These are phyloP conservation scores for Fusarium dlaminii DNA, from an alignment of 2,329 filamentous ascomycete genomes.

Conservation along the genomic window DNA sequence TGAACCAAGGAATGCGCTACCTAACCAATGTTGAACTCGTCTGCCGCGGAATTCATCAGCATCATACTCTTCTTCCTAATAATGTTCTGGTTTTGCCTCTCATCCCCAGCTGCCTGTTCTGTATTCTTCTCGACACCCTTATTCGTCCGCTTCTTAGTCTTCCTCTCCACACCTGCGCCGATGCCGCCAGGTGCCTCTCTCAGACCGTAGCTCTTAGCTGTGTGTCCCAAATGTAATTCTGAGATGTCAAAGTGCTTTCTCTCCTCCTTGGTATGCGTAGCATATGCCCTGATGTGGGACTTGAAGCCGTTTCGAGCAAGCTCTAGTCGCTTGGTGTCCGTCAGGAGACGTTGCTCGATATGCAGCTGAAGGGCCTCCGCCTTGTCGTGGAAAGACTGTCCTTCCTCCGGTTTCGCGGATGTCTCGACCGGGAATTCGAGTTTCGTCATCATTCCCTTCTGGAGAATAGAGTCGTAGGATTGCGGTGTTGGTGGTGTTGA, in stretches of 20 bases:
- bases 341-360: slow-evolving; percentile 66
- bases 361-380: slow-evolving; percentile 69
- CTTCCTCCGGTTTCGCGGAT: slow-evolving; percentile 57
- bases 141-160: slow-evolving; percentile 53
- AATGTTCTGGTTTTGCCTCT: slow-evolving; percentile 52
- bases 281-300: slow-evolving; percentile 92
- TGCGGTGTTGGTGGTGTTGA: slow-evolving; percentile 60
- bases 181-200: slow-evolving; percentile 90
- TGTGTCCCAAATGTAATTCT: slow-evolving; percentile 87
- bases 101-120: slow-evolving; percentile 48
- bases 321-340: slow-evolving; percentile 76
- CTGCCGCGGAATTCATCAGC: slow-evolving; percentile 70
- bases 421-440: slow-evolving; percentile 78
- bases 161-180: slow-evolving; percentile 63
- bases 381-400: slow-evolving; percentile 57
- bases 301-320: slow-evolving; percentile 87
- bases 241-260: slow-evolving; percentile 91
- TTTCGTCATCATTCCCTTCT: slow-evolving; percentile 71
- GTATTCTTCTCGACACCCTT: slow-evolving; percentile 49
- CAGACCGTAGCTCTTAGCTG: slow-evolving; percentile 92
- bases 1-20: slow-evolving; percentile 21
- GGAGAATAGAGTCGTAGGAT: slow-evolving; percentile 64
- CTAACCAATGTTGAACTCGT: slow-evolving; percentile 75
- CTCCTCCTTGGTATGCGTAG: slow-evolving; percentile 89
- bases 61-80: slow-evolving; percentile 71